Evolutionary conservation across 345 rosid genomes (phyloP), one percentile per base, ranked within the genome.

Genomic region (Cardamine chenopodiifolia): DNA sequence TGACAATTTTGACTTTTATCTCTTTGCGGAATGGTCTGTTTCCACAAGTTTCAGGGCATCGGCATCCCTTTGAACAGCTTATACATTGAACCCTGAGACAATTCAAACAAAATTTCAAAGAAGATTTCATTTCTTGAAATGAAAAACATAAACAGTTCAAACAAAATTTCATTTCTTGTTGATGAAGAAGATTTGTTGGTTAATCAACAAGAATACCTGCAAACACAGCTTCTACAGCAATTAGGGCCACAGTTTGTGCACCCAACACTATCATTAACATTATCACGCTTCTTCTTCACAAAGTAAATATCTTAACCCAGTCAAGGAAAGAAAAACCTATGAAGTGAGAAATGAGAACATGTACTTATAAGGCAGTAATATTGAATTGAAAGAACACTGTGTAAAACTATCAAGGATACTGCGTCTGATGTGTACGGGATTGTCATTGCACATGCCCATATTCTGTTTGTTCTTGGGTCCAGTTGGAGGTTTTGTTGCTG

Each of bases 1-100:
- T 90, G 32, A 94, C 92, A 52, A 88, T 68, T 82, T 84, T 91
- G 50, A 88, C 86, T 81, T 88, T 91, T 85, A 87, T 91, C 37
- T 88, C 98, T 85, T 83, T 91, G 73, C 92, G 90, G 80, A 93
- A 93, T 62, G 97, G 98, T 82, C 97, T 90, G 82, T 94, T 94
- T 71, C 80, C 83, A 87, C 98, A 94, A 66, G 81, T 82, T 72
- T 89, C 97, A 12, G 93, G 77, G 79, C 98, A 94, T 64, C 73
- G 81, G 60, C 98, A 94, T 78, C 86, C 82, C 84, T 83, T 87
- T 40, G 98, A 91, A 83, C 98, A 94, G 82, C 98, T 94, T 71
- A 94, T 71, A 68, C 91, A 85, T 82, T 94, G 98, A 73, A 87
- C 89, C 86, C 98, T 91, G 67, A 39, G 20, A 61, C n/a, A 5